Base-by-base conservation (phyloP, 352 stramenopile genomes). In the Hyaloperonospora brassicae region DNA sequence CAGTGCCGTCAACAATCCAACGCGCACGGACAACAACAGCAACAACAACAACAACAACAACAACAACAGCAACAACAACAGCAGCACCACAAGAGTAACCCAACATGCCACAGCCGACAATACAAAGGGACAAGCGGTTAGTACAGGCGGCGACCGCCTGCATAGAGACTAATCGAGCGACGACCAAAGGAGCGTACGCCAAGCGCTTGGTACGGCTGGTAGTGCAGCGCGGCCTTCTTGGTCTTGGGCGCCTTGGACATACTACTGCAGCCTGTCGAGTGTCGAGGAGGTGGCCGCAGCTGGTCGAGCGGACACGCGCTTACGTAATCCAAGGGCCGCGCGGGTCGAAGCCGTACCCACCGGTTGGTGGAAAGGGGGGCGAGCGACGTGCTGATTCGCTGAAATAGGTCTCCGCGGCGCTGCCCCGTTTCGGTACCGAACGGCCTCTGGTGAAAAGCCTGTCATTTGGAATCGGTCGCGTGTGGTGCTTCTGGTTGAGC, bases 171-270 rank as follows among this genome's bases (percentile, higher is more conserved):
- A 17, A 17, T 17, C 17, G 17, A 34, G 27, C 27, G 8, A 34
- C 4, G 27, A 4, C 27, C 17, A 17, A 8, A 34, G 27, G 27
- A 9, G 27, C 27, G 54, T 51, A 73, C 68, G 43, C 56, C 53
- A n/a, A 59, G 42, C 14, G 70, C 61, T 68, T 91, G 80, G 68
- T 91, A 91, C 10, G 80, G 80, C 68, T 88, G 78, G 66, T 89
- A 91, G 52, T 89, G 80, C 36, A 86, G 68, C 61, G 84, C 68
- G 45, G 55, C 55, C 56, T 84, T 89, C 61, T 86, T 86, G 44
- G 73, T 61, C 61, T 91, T 91, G 31, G 80, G 80, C 12, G 78
- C 80, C 56, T 91, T 91, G 46, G 76, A 87, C 80, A 91, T 91
- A 34, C 44, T 57, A 0, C 27, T 9, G 27, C 27, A 9, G 27